These are phyloP conservation scores for Termitomyces sp. DNA, from an alignment of 1,284 basidiomycete genomes.

Conservation along the genomic window DNA sequence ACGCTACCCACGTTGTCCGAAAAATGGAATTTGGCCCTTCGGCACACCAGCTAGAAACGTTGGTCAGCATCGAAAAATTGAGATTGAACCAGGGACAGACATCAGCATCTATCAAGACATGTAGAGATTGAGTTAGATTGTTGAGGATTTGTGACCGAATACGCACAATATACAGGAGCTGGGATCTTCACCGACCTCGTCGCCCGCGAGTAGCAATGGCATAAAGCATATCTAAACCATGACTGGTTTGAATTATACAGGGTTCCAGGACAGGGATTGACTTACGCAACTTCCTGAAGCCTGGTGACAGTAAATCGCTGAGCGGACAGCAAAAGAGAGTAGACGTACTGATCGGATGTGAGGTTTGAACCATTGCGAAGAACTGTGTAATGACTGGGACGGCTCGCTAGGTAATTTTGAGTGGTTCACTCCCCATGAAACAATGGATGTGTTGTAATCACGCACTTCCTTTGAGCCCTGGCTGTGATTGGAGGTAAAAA, in stretches of 20 bases:
- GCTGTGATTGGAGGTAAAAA: conserved; percentile 35
- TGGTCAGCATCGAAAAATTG: conserved; percentile 13
- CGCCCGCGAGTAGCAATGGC: conserved; percentile 32
- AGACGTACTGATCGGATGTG: conserved; percentile 17
- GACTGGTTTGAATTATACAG: not conserved
- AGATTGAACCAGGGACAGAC: conserved; percentile 2
- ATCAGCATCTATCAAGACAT: conserved; percentile 24
- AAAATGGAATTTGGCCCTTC: conserved; percentile 31
- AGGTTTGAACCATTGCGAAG: conserved; percentile 20
- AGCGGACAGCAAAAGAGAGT: not conserved
- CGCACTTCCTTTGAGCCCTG: conserved; percentile 34
- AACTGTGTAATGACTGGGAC: conserved; percentile 32
- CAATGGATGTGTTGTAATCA: not conserved
- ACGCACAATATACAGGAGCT: conserved; percentile 36
- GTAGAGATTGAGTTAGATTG: not conserved
- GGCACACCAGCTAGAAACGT: conserved; percentile 25
- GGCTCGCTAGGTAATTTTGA: conserved; percentile 23
- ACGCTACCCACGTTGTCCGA: conserved; percentile 19
- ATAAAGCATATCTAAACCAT: conserved; percentile 25
- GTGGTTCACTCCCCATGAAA: not conserved
- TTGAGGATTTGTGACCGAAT: not conserved
- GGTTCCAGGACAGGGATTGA: not conserved
- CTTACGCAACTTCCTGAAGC: conserved; percentile 23
- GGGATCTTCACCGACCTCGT: conserved; percentile 35
- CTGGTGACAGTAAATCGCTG: conserved; percentile 5